Base-by-base conservation (phyloP, 2,329 filamentous ascomycete genomes). In the Cladophialophora yegresii region DNA sequence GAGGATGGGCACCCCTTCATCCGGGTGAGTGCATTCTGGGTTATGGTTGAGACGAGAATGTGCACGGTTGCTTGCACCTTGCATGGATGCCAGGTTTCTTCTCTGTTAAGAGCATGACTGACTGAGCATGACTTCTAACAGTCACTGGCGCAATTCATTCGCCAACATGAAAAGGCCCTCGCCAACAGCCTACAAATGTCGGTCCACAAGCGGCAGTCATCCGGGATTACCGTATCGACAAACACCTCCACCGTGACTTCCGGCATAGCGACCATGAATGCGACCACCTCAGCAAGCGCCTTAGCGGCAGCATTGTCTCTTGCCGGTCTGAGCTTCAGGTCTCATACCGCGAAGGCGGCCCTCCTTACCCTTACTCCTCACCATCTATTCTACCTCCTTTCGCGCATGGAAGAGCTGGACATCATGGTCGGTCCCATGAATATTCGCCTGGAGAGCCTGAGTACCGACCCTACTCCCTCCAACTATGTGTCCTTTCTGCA, bases 351-450 rank as follows among this genome's bases (percentile, higher is more conserved):
- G 74, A 97, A 96, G 80, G 91, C 93, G 22, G 91, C 91, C 47
- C 96, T 96, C 79, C 82, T 99, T 70, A 92, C 92, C 45, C 84
- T 99, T 68, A 98, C 95, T 12, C 91, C 95, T 22, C 95, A 99
- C 75, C 95, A 99, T 76, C 86, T 99, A 32, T 98, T 96, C 81
- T 99, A 96, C 76, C 85, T 99, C 33, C 85, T 99, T 61, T 96
- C 92, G 62, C 91, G 92, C 61, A 97, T 98, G 77, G 93, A 97
- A 80, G 93, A 97, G 69, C 84, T 98, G 65, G 87, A 88, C 65
- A 95, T 98, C 70, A 84, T 89, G 67, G 92, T 98, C 68, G 95
- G 95, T 4, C 92, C 93, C 33, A 96, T 97, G 93, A 97, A 95
- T 74, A 88, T 99, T 66, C 89, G 95, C 36, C 81, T 98, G 71